phyloP scores from a whole-genome alignment of 805 yeast genomes.

The Candida broadrunensis region DNA sequence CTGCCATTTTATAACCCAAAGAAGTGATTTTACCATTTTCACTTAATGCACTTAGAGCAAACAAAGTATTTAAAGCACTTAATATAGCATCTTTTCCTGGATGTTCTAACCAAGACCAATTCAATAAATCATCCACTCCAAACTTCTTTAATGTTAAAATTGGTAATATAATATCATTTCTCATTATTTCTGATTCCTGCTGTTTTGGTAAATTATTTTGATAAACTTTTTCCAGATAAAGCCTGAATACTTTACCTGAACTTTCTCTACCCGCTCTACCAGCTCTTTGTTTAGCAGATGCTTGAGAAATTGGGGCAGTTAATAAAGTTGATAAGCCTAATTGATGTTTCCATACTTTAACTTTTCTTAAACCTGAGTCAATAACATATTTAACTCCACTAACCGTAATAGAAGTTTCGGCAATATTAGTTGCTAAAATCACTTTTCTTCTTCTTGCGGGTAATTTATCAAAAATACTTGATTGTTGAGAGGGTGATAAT shows the following conservation, averaged over 20 bases:
- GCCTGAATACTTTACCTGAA: constrained; percentile 78
- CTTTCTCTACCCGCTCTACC: constrained; percentile 99
- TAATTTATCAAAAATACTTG: constrained; percentile 68
- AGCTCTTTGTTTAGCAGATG: constrained; percentile 91
- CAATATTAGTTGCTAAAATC: constrained; percentile 90
- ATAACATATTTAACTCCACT: constrained; percentile 91
- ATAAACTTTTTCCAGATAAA: constrained; percentile 76
- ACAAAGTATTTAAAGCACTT: constrained; percentile 75
- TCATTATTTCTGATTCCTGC: constrained; percentile 89
- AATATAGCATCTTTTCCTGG: constrained; percentile 79
- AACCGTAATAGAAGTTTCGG: constrained; percentile 96
- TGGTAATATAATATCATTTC: constrained; percentile 84
- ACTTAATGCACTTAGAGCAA: constrained; percentile 75
- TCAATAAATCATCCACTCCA: constrained; percentile 77
- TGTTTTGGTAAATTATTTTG: constrained; percentile 56
- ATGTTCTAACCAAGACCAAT: constrained; percentile 91
- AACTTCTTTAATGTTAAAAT: constrained; percentile 78
- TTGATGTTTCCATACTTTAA: constrained; percentile 92
- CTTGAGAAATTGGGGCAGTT: constrained; percentile 89
- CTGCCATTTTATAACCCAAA: constrained; percentile 82
- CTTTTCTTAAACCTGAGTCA: constrained; percentile 90
- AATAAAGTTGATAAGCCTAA: constrained; percentile 88
- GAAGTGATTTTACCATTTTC: constrained; percentile 73
- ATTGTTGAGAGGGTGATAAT: constrained; percentile 79
- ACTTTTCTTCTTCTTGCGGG: constrained; percentile 75